Base-by-base conservation (phyloP, 1,284 basidiomycete species). In the Butyriboletus appendiculatus region DNA sequence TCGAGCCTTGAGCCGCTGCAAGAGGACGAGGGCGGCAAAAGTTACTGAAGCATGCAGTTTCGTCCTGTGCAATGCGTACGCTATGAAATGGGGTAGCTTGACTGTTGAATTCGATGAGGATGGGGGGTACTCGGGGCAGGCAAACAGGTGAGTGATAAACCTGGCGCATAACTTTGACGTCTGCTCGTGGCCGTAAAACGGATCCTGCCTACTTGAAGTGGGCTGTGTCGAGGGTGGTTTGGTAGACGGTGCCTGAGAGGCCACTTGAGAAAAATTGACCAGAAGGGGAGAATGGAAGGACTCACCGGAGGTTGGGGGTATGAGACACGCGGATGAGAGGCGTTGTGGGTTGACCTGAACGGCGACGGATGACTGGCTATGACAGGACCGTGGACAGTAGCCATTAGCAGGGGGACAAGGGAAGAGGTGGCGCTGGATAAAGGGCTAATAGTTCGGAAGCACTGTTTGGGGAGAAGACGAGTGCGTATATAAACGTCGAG, bases 51-150 rank as follows among this genome's bases (percentile, higher is more conserved):
- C 59, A 30, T 94, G 90, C 0, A 96, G 79, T 32, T 94, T 88
- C 0, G 93, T 96, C 30, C 94, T 84, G 67, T 96, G 92, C 8
- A 96, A 79, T 0, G 93, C 90, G 65, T 96, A 96, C 0, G 93
- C 94, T 61, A 95, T 88, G 69, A 94, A 94, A 56, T 88, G 81
- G 0, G 89, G 90, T 0, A 96, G 75, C 4, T 84, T 81, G 4
- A 83, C 81, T 6, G 80, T 79, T 0, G 81, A 77, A 32, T 80
- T 80, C 0, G 77, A 81, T 0, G 81, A 74, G 0, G 76, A 70
- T 0, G 81, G 77, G 0, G 82, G 77, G 37, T 77, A 76, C 56
- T 90, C 86, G 4, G 88, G 89, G 63, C 88, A 92, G 0, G 85
- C 83, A 62, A 90, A 91, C 0, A 91, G 78, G 68, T 92, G 81